Conservation (phyloP, 306 rosid genomes). For the Gastrolobium bilobum region DNA sequence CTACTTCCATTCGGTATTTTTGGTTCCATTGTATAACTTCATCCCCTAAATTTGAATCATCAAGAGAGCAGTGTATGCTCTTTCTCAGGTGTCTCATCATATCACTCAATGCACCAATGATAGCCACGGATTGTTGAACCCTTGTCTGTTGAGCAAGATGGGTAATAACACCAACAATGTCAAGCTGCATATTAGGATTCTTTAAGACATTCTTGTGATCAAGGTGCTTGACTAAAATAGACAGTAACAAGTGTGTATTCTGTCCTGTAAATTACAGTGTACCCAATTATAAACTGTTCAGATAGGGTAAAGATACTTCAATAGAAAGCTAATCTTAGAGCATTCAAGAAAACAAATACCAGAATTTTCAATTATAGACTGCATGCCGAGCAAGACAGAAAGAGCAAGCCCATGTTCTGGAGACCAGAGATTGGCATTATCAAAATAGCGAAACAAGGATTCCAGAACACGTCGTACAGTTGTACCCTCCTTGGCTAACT, state of each 20-base stretch:
- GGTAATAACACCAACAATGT: slow-evolving; percentile 79
- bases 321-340: slow-evolving; percentile 33
- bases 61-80: slow-evolving; percentile 91
- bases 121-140: slow-evolving; percentile 83
- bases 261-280: slow-evolving; percentile 70
- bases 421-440: slow-evolving; percentile 72
- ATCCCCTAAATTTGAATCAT: slow-evolving; percentile 76
- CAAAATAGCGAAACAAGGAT: slow-evolving; percentile 75
- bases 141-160: slow-evolving; percentile 79
- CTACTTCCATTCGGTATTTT: slow-evolving; percentile 74
- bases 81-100: slow-evolving; percentile 92
- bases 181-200: slow-evolving; percentile 87
- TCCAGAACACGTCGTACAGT: slow-evolving; percentile 75
- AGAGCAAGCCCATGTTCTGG: slow-evolving; percentile 71
- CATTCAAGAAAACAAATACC: slow-evolving; percentile 59
- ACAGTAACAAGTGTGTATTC: slow-evolving; percentile 84
- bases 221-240: slow-evolving; percentile 92
- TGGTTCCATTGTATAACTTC: slow-evolving; percentile 85
- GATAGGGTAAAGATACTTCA: slow-evolving; percentile 23
- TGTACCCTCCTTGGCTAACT: slow-evolving; percentile 83
- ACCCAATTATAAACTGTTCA: slow-evolving; percentile 36
- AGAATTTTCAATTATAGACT: slow-evolving; percentile 64
- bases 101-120: slow-evolving; percentile 82
- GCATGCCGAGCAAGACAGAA: slow-evolving; percentile 70
- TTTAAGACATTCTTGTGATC: slow-evolving; percentile 95